These are phyloP conservation scores for Botrytis byssoidea DNA, from an alignment of 2,329 filamentous ascomycete genomes.

Conservation along the genomic window DNA sequence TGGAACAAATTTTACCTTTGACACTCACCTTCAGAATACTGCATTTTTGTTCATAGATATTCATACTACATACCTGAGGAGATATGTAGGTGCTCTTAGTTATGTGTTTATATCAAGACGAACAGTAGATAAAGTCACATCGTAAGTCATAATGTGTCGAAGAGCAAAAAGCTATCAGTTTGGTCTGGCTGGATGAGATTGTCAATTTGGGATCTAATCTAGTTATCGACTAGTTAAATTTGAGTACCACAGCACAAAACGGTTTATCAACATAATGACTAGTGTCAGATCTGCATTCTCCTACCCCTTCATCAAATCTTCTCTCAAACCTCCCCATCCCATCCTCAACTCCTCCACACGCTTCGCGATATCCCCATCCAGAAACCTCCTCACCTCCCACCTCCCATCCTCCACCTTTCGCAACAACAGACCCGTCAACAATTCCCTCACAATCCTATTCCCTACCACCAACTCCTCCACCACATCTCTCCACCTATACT, in stretches of 20 bases:
- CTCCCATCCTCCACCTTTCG: background rate
- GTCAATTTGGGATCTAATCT: background rate
- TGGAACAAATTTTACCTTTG: background rate
- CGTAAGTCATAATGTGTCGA: background rate
- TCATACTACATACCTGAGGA: no score
- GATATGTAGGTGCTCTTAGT: background rate
- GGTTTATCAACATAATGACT: background rate
- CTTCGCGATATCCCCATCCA: background rate
- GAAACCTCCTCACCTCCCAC: background rate
- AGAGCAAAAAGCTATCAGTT: no score
- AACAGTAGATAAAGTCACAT: background rate
- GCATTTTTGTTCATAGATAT: no score
- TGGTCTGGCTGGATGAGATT: no score
- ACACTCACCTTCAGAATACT: background rate
- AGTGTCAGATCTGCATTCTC: background rate
- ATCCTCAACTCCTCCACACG: background rate
- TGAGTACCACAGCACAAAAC: background rate
- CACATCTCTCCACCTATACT: background rate
- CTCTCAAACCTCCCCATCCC: background rate
- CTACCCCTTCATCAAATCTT: background rate
- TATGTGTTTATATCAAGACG: background rate
- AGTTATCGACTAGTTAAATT: background rate
- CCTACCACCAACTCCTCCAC: background rate
- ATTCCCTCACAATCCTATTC: background rate
- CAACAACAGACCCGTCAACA: background rate